Base-by-base conservation (phyloP, 768 basidiomycete genomes). In the Clavulina sp. region DNA sequence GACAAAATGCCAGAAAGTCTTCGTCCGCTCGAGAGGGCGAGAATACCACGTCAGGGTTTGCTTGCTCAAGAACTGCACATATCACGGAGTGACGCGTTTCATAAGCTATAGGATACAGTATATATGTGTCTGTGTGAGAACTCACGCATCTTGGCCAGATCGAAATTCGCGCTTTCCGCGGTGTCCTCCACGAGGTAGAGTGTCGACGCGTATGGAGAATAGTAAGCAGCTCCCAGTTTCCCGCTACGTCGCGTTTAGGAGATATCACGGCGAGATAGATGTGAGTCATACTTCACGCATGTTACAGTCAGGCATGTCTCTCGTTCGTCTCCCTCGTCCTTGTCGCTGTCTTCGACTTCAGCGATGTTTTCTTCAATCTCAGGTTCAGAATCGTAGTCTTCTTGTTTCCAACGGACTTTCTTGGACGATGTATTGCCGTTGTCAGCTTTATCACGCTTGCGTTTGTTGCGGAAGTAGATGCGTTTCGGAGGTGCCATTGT, bases 31-130 rank as follows among this genome's bases (percentile, higher is more conserved):
- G 79, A n/a, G 83, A 81, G 63, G 84, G 86, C 16, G 84, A 81
- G 36, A 97, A 62, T 33, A 87, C 71, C 24, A 81, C 61, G 49
- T 78, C 72, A 7, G 93, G 85, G 28, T 70, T 68, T 13, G 76
- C 71, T 63, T 96, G 92, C 58, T 92, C 87, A 26, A 96, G 62
- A 19, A 95, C 93, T 95, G 19, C 30, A n/a, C n/a, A n/a, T n/a
- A n/a, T n/a, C n/a, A n/a, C n/a, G n/a, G n/a, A n/a, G 31, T 48
- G 28, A 38, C 47, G 51, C 28, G 44, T 18, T 31, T n/a, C n/a
- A 41, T 7, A 34, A 9, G 13, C 33, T 29, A 32, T 13, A 33
- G 2, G 7, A 24, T 41, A 26, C 33, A 30, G 43, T 21, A 26
- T 53, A 52, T 24, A 26, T 44, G 21, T 16, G 31, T n/a, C n/a